Evolutionary conservation across 768 basidiomycete species (phyloP), one percentile per base, ranked within the genome.

Genomic region (Russula brevipes): DNA sequence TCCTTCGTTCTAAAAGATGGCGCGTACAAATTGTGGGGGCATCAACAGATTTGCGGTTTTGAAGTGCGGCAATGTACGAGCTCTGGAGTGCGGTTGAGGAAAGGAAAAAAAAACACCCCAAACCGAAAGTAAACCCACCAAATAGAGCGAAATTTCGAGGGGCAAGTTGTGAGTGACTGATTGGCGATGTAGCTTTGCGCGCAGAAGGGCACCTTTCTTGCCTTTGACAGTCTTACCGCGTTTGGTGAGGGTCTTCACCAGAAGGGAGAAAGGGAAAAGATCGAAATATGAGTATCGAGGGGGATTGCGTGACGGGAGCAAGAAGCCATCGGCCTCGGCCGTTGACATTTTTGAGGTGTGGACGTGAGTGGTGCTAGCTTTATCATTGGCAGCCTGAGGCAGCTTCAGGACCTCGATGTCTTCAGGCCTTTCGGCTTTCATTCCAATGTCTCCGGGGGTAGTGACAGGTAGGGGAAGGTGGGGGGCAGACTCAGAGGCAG

Each of bases 201-300:
- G 75, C 30, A 83, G 58, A 53, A 77, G 75, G 7, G 83, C 83
- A 0, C 81, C 85, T 68, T 81, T 85, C 73, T 81, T 86, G n/a
- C 87, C 87, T 65, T 81, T 81, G 31, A 87, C 68, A 16, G 81
- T 74, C 59, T 72, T 76, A 0, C 85, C 85, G 11, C 73, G 71
- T 64, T 78, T 76, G 8, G 79, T 76, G 42, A 87, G 71, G 45
- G 71, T 72, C 38, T 73, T 68, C 4, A 85, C 80, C 31, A 86
- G 68, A 6, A 87, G 72, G 36, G 87, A 87, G 72, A 89, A 86
- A 17, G 87, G 87, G 74, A 87, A 88, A 8, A 88, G 64, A 69
- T 88, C 87, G 61, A 86, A 82, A 42, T 85, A 41, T 57, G 80
- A 76, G 66, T 82, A 85, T 70, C 80, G 80, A 1, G 86, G 86